Evolutionary conservation across 768 basidiomycete species (phyloP).

Genomic region (Rhodosporidiobolus odoratus): DNA sequence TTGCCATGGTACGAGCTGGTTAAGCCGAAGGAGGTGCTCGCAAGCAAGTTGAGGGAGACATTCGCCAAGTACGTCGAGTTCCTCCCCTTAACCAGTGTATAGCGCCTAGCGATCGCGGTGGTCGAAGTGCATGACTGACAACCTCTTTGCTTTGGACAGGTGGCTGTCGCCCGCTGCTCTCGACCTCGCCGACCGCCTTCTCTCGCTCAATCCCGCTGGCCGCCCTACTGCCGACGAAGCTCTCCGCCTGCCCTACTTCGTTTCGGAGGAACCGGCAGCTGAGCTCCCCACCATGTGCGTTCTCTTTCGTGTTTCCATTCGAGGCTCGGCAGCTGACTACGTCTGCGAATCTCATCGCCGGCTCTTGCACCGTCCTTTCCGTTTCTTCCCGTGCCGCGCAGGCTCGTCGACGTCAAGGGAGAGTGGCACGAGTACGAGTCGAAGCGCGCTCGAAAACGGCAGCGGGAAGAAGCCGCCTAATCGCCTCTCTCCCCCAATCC

Average conservation of each 20-base stretch:
- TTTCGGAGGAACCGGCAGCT: constrained; percentile 66
- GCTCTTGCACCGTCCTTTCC: constrained; percentile 43
- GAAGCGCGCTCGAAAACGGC: constrained; percentile 60
- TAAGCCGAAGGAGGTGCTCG: constrained; percentile 70
- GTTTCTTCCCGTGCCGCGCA: background rate
- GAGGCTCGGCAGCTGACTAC: too few relatives aligned
- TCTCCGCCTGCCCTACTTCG: constrained; percentile 77
- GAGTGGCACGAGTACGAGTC: constrained; percentile 99
- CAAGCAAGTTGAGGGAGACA: constrained; percentile 72
- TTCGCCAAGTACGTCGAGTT: constrained; percentile 64
- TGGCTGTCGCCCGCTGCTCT: constrained; percentile 84
- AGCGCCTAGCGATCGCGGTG: too few relatives aligned
- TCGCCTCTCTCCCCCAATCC: background rate
- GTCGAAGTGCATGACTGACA: too few relatives aligned
- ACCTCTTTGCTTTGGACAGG: background rate
- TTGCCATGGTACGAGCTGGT: constrained; percentile 99
- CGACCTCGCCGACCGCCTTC: constrained; percentile 75
- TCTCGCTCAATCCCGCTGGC: constrained; percentile 71
- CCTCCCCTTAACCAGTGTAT: background rate
- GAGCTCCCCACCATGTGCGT: constrained; percentile 73
- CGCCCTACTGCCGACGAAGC: constrained; percentile 75
- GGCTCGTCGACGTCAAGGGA: constrained; percentile 72
- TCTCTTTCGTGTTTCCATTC: background rate
- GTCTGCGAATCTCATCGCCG: background rate
- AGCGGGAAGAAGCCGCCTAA: constrained; percentile 11